Conservation (phyloP, 1,139 yeast genomes). For the Lodderomyces theae region DNA sequence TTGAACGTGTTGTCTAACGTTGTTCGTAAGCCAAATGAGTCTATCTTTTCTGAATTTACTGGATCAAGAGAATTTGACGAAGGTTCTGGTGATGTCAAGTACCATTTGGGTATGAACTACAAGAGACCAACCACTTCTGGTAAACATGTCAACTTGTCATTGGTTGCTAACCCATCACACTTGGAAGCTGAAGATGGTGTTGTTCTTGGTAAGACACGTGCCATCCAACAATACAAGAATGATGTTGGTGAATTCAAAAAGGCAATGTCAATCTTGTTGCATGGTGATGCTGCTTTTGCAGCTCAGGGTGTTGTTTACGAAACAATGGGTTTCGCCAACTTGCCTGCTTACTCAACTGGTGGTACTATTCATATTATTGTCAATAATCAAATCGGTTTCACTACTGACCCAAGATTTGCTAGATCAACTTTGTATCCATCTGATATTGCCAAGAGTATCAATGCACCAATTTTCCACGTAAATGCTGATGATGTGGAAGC, state of each 20-base stretch:
- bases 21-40: constrained; percentile 97
- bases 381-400: constrained; percentile 98
- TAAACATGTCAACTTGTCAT: constrained; percentile 88
- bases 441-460: constrained; percentile 92
- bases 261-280: constrained; percentile 89
- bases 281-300: constrained; percentile 99
- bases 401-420: constrained; percentile 96
- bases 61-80: constrained; percentile 84
- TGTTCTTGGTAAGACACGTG: constrained; percentile 96
- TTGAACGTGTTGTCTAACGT: constrained; percentile 95
- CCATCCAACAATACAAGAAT: constrained; percentile 86
- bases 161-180: constrained; percentile 98
- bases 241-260: constrained; percentile 80
- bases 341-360: constrained; percentile 97
- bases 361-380: constrained; percentile 96
- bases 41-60: constrained; percentile 91
- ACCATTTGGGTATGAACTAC: constrained; percentile 99
- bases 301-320: constrained; percentile 99
- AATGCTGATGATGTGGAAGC: constrained; percentile 98
- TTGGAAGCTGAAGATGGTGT: constrained; percentile 99
- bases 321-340: constrained; percentile 89
- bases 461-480: constrained; percentile 98
- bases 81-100: constrained; percentile 99
- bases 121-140: constrained; percentile 99
- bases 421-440: constrained; percentile 98